Conservation (phyloP, 192 early-diverging fungal genomes). For the Phycomyces blakesleeanus region DNA sequence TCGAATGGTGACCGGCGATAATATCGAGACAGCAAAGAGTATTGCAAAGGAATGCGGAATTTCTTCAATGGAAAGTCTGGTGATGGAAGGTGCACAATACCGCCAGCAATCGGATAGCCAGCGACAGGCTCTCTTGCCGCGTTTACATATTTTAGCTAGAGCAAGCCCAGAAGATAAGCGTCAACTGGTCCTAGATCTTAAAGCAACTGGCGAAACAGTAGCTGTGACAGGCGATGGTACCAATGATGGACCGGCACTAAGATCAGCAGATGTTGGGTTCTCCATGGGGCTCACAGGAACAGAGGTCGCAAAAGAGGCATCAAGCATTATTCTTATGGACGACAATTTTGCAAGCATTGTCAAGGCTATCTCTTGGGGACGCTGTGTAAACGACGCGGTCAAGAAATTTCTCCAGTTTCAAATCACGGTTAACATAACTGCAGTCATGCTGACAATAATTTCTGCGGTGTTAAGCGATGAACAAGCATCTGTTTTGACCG, state of each 20-base stretch:
- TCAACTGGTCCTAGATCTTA: conserved; percentile 84
- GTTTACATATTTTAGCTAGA: conserved; percentile 92
- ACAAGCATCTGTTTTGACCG: conserved; percentile 81
- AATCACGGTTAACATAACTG: conserved; percentile 94
- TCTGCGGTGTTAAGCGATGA: conserved; percentile 59
- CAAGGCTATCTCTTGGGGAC: conserved; percentile 96
- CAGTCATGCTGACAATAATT: conserved; percentile 78
- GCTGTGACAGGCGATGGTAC: conserved; percentile 99
- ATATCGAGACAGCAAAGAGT: conserved; percentile 83
- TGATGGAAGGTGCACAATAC: conserved; percentile 94
- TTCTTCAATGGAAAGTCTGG: conserved; percentile 73
- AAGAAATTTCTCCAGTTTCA: conserved; percentile 99
- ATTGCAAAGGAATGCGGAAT: conserved; percentile 95
- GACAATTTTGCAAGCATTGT: conserved; percentile 98
- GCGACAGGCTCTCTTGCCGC: conserved; percentile 83
- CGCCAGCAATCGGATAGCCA: conserved; percentile 72
- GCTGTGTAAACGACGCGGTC: conserved; percentile 92
- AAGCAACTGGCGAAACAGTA: conserved; percentile 86
- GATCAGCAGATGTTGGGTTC: conserved; percentile 94
- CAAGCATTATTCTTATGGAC: conserved; percentile 93
- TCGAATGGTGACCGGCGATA: conserved; percentile 99
- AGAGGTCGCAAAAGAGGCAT: conserved; percentile 99
- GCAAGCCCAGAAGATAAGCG: conserved; percentile 95
- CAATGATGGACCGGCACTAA: conserved; percentile 95
- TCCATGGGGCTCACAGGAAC: conserved; percentile 99